Conservation (phyloP, 108 stramenopile genomes). For the Cyclostephanos tholiformis region DNA sequence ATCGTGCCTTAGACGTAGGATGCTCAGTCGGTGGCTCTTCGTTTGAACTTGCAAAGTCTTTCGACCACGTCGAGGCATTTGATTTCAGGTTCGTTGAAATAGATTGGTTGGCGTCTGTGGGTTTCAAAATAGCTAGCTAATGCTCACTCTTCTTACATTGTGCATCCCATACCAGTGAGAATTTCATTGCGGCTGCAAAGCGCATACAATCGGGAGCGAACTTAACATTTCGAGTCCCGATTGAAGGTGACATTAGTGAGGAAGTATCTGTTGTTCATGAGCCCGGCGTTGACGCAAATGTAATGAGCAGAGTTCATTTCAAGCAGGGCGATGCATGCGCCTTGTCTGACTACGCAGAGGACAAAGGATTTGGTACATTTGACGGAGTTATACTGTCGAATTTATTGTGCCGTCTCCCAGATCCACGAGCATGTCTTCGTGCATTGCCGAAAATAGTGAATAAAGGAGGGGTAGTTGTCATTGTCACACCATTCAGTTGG, state of each 20-base stretch:
- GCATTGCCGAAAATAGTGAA: constrained; percentile 75
- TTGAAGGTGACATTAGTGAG: constrained; percentile 80
- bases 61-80: constrained; percentile 89
- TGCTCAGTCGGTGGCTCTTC: constrained; percentile 93
- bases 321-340: constrained; percentile 90
- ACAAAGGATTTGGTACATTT: constrained; percentile 71
- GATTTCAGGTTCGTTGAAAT: constrained; percentile 58
- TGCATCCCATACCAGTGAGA: constrained; percentile 28
- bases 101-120: too few species aligned
- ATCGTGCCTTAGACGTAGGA: constrained; percentile 83
- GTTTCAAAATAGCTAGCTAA: too few species aligned
- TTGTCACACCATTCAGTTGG: constrained; percentile 94
- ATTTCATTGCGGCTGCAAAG: constrained; percentile 86
- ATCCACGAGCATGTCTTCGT: constrained; percentile 84
- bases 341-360: constrained; percentile 52
- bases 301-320: constrained; percentile 74
- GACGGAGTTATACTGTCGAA: constrained; percentile 93
- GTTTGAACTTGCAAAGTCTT: constrained; percentile 83
- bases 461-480: constrained; percentile 88
- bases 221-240: constrained; percentile 71
- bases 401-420: constrained; percentile 88
- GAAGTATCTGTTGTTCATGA: constrained; percentile 67
- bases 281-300: constrained; percentile 53
- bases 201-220: constrained; percentile 61
- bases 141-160: too few species aligned